These are phyloP conservation scores for Scopulariopsis brevicaulis DNA, from an alignment of 2,329 filamentous ascomycete species.

Conservation along the genomic window DNA sequence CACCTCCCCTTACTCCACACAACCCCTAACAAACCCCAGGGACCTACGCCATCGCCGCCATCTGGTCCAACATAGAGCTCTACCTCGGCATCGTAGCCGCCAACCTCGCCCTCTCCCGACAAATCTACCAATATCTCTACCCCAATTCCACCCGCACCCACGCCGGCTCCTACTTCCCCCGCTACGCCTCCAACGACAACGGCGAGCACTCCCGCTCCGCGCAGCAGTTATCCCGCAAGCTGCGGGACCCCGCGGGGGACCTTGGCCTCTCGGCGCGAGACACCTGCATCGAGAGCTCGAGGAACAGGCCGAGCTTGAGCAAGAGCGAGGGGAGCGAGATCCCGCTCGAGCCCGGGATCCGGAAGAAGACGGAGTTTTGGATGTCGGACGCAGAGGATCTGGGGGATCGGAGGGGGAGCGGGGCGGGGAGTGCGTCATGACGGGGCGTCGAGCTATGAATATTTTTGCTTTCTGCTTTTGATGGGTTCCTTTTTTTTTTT, in stretches of 20 bases:
- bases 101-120: constrained; percentile 12
- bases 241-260: constrained; percentile 7
- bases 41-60: constrained; percentile 20
- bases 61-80: constrained; percentile 25
- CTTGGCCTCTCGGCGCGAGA: constrained; percentile 3
- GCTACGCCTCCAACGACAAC: background rate
- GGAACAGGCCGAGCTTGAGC: constrained; percentile 4
- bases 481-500: no score
- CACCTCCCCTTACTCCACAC: background rate
- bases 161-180: constrained; percentile 2
- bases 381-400: constrained; percentile 6
- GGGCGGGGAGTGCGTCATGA: no score
- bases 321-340: constrained; percentile 12
- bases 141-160: constrained; percentile 4
- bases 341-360: constrained; percentile 10
- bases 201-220: constrained; percentile 2
- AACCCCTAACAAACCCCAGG: constrained; percentile 8
- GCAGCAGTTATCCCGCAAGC: constrained; percentile 6
- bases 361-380: constrained; percentile 12
- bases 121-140: constrained; percentile 13
- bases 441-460: no score
- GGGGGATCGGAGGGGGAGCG: no score
- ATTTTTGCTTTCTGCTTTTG: no score
- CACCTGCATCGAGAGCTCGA: constrained; percentile 6
- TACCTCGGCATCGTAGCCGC: constrained; percentile 24